Evolutionary conservation across 257 asterid species (phyloP).

Genomic region (Solanum corneliomulleri): DNA sequence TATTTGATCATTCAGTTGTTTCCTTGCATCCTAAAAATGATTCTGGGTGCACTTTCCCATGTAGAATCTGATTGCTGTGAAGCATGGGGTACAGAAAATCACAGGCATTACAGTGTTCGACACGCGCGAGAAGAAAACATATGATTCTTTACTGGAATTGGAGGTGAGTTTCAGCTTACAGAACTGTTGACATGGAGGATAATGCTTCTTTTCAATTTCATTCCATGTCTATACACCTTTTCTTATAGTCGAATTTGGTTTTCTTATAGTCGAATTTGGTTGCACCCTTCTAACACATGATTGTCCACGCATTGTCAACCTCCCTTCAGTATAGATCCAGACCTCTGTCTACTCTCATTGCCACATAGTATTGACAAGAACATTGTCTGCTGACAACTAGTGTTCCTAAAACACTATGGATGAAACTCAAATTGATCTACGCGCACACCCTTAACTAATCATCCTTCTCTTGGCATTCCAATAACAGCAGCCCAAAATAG

Average conservation of each 20-base stretch:
- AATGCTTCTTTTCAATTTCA: not conserved
- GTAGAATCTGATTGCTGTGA: constrained; percentile 83
- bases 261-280: not conserved
- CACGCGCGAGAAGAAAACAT: constrained; percentile 69
- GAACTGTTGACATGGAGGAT: not conserved
- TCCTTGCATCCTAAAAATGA: not conserved
- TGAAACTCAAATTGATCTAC: not conserved
- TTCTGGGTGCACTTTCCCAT: not conserved
- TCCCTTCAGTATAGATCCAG: not conserved
- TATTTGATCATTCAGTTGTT: not conserved
- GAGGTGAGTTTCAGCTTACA: constrained; percentile 44
- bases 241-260: not conserved
- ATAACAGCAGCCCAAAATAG: not conserved
- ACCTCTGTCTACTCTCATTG: not conserved
- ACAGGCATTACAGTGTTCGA: constrained; percentile 77
- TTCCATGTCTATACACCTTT: not conserved
- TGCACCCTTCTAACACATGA: not conserved
- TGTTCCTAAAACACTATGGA: not conserved
- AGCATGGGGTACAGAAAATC: constrained; percentile 89
- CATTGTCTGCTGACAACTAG: not conserved
- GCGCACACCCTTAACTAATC: not conserved
- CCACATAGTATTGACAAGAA: not conserved
- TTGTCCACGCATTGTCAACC: not conserved
- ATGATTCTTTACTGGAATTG: constrained; percentile 64
- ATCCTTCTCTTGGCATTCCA: not conserved